Percentiles rank a stretch among this genome's conserved stretches.
Conservation (phyloP, 352 stramenopile genomes). For the Globisporangium cederbergense region DNA sequence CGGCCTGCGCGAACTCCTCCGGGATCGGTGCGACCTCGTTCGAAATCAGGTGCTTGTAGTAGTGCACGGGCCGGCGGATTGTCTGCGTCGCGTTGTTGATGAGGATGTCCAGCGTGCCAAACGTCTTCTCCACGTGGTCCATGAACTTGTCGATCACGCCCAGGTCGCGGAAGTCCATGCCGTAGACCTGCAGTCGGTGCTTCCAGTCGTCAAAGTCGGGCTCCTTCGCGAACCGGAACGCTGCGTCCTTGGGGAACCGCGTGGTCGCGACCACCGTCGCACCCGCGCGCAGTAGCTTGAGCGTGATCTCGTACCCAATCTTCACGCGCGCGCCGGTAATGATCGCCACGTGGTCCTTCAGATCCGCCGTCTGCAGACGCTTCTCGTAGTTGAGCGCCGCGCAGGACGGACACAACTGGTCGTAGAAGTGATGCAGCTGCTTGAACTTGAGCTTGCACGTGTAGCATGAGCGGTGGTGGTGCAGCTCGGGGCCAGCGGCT, state of each 20-base stretch:
- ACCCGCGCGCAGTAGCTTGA: conserved; percentile 90
- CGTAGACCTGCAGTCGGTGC: conserved; percentile 88
- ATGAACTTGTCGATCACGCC: conserved; percentile 92
- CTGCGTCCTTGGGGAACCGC: conserved; percentile 92
- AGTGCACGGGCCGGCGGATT: conserved; percentile 88
- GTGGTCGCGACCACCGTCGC: conserved; percentile 90
- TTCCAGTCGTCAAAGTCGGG: conserved; percentile 81
- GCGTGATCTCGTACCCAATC: conserved; percentile 92
- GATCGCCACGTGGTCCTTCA: conserved; percentile 79
- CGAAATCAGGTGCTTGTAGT: conserved; percentile 89
- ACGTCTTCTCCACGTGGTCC: conserved; percentile 70
- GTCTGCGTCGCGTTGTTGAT: conserved; percentile 98
- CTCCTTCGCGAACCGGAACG: conserved; percentile 83
- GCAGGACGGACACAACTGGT: conserved; percentile 92
- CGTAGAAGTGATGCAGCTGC: conserved; percentile 93
- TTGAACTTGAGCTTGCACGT: conserved; percentile 92
- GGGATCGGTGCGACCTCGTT: conserved; percentile 55
- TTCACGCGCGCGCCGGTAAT: conserved; percentile 94
- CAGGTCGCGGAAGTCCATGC: conserved; percentile 93
- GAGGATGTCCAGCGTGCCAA: conserved; percentile 89
- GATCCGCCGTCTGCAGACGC: conserved; percentile 82
- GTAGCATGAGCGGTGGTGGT: conserved; percentile 92
- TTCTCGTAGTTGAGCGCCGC: conserved; percentile 93
- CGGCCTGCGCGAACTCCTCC: conserved; percentile 41
- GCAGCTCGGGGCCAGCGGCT: conserved; percentile 32